Evolutionary conservation across 106 monocot genomes (phyloP), one percentile per base, ranked within the genome.

Genomic region (Posidonia australis): DNA sequence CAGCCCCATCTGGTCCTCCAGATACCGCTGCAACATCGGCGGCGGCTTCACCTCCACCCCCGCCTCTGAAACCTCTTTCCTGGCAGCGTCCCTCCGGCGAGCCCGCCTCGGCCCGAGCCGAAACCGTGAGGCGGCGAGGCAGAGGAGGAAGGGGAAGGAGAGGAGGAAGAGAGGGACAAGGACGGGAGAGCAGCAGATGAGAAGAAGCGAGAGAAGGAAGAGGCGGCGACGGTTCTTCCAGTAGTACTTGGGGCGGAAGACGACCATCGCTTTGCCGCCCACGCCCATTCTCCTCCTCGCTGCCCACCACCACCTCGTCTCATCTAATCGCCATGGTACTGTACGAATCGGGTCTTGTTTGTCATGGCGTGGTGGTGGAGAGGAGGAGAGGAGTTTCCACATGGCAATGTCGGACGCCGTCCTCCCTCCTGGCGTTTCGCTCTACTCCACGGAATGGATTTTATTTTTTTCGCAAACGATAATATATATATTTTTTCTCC

Each of bases 1-100:
- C 16, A 64, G 64, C 24, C 13, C 47, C 21, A 64, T 26, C 64
- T 64, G 64, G 25, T 64, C 64, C 64, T 64, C 64, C 44, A 64
- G 24, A 17, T 64, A 64, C 64, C 64, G 21, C 23, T 27, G n/a
- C 64, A 64, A 17, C 25, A 64, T 11, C 28, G 59, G 3, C 59
- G 31, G 9, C 10, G 20, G 2, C 29, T 17, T 1, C 59, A 9
- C 59, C n/a, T n/a, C 31, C 59, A 17, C 59, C 31, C 16, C 59
- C 21, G n/a, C 42, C n/a, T 16, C 12, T 14, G 20, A 19, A 11
- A 14, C 21, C 25, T 25, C 46, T 16, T 46, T 2, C 44, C 5
- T 41, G 28, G 28, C 41, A 41, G 6, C 21, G 29, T 3, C 61
- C 29, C 61, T 21, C 6, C 13, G 19, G 24, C 46, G 29, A 23